phyloP scores from a whole-genome alignment of 1,139 yeast species.

The Geotrichum klebahnii region DNA sequence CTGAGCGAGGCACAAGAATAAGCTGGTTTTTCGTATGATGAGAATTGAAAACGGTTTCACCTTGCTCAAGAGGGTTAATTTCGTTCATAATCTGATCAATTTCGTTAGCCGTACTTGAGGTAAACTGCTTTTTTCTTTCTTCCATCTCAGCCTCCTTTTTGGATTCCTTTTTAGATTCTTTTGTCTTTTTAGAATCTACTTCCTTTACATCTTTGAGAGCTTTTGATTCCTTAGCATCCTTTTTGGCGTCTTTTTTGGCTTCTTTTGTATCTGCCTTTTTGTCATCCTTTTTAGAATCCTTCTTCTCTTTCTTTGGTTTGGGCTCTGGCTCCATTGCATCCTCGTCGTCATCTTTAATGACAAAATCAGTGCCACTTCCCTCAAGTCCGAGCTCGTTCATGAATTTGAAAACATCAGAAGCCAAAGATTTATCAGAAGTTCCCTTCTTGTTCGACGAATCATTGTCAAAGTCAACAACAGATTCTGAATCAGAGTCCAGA shows the following conservation, averaged over 20 bases:
- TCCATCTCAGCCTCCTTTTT: constrained; percentile 30
- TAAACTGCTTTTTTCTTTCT: constrained; percentile 44
- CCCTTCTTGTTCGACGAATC: constrained; percentile 35
- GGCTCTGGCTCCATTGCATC: constrained; percentile 41
- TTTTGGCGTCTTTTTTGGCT: constrained; percentile 5
- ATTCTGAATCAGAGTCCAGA: constrained; percentile 55
- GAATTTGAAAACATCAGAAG: constrained; percentile 53
- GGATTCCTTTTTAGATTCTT: constrained; percentile 22
- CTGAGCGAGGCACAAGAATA: constrained; percentile 58
- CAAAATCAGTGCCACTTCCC: constrained; percentile 3
- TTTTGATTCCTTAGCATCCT: constrained; percentile 20
- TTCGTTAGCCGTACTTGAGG: constrained; percentile 32
- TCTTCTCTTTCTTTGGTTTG: constrained; percentile 31
- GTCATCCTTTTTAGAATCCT: constrained; percentile 24
- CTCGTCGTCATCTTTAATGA: constrained; percentile 29
- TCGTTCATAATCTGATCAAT: constrained; percentile 18
- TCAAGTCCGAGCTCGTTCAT: constrained; percentile 60
- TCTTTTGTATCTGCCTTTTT: constrained; percentile 26
- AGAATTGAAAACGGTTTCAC: constrained; percentile 15
- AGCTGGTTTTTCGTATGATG: constrained; percentile 44
- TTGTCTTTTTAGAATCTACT: constrained; percentile 10
- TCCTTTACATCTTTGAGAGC: constrained; percentile 20
- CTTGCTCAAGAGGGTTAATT: constrained; percentile 11
- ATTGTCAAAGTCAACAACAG: constrained; percentile 57
- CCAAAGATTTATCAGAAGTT: constrained; percentile 46